Percentiles rank a stretch among this genome's conserved stretches.
These are phyloP conservation scores for Polytrichum commune DNA, from an alignment of 225 moss, liverwort and hornwort species.

Conservation along the genomic window DNA sequence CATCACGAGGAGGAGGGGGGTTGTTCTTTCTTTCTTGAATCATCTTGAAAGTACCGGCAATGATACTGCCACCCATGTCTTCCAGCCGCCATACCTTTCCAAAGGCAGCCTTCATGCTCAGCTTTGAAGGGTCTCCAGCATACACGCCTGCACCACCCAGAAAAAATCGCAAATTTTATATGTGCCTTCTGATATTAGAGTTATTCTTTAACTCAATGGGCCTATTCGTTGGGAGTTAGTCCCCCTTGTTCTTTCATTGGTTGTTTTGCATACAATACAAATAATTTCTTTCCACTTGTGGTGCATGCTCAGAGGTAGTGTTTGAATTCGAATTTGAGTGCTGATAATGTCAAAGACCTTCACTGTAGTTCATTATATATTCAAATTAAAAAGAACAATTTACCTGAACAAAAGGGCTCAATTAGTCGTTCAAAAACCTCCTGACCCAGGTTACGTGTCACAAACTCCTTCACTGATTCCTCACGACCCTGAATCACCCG, in stretches of 20 bases:
- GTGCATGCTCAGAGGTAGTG: too few species aligned
- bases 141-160: conserved; percentile 70
- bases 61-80: conserved; percentile 88
- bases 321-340: too few species aligned
- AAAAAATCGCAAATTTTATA: not conserved
- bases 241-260: too few species aligned
- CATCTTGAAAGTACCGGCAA: conserved; percentile 75
- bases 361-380: too few species aligned
- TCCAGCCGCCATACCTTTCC: conserved; percentile 97
- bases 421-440: conserved; percentile 97
- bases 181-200: too few species aligned
- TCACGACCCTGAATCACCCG: conserved; percentile 58
- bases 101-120: conserved; percentile 99
- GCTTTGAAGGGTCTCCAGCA: conserved; percentile 91
- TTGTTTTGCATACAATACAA: too few species aligned
- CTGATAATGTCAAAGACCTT: too few species aligned
- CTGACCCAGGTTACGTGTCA: conserved; percentile 85
- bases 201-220: too few species aligned
- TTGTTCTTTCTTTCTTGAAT: conserved; percentile 83
- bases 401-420: conserved; percentile 98
- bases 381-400: not conserved
- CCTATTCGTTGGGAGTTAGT: too few species aligned
- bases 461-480: conserved; percentile 97
- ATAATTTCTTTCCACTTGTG: too few species aligned
- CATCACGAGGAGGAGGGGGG: conserved; percentile 87